Conservation (phyloP, 106 monocot species). For the Dendrobium nobile region DNA sequence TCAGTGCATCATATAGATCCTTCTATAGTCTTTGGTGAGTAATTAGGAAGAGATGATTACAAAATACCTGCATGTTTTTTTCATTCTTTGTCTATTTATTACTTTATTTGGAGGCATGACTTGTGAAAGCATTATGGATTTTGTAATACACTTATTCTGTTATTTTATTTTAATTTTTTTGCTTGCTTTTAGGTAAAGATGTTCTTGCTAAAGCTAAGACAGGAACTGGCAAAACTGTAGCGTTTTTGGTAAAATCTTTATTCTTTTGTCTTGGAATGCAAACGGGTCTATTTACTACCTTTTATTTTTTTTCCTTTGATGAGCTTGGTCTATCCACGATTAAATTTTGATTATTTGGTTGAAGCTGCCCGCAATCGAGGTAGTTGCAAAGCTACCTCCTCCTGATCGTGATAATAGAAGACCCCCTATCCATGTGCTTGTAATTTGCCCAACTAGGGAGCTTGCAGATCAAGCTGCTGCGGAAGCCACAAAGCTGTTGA, state of each 20-base stretch:
- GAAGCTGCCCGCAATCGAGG: constrained; percentile 94
- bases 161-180: background rate
- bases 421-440: constrained; percentile 79
- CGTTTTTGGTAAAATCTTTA: constrained; percentile 69
- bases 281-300: background rate
- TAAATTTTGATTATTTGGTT: background rate
- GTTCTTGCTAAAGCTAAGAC: constrained; percentile 96
- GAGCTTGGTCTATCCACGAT: background rate
- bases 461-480: constrained; percentile 90
- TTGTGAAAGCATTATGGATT: background rate
- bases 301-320: background rate
- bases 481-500: constrained; percentile 64
- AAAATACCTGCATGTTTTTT: background rate
- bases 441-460: constrained; percentile 92
- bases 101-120: background rate
- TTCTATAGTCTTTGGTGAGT: too few relatives aligned
- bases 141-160: background rate
- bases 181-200: constrained; percentile 74
- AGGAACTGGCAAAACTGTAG: constrained; percentile 96
- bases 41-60: background rate
- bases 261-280: background rate
- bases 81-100: background rate
- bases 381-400: constrained; percentile 56
- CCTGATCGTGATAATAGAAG: constrained; percentile 71
- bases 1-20: too few relatives aligned